Conservation (phyloP, 2,329 filamentous ascomycete genomes). For the Hortaea werneckii region DNA sequence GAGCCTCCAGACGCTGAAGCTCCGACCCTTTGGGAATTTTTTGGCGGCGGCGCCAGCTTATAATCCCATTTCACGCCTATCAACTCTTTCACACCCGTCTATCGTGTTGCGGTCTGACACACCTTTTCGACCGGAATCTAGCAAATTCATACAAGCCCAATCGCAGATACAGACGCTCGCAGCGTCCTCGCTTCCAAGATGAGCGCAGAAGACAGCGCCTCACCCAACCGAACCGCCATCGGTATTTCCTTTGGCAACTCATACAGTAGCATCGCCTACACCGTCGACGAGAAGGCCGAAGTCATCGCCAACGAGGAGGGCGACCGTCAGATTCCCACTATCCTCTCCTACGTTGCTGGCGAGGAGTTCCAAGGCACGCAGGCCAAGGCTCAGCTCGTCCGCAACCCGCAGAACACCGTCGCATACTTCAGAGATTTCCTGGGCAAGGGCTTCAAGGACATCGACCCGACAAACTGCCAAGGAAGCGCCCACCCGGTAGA, state of each 20-base stretch:
- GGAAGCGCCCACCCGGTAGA: constrained; percentile 84
- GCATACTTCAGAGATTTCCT: constrained; percentile 94
- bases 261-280: constrained; percentile 93
- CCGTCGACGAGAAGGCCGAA: constrained; percentile 76
- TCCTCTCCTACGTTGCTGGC: constrained; percentile 87
- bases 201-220: constrained; percentile 43
- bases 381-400: constrained; percentile 85
- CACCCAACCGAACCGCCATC: constrained; percentile 50
- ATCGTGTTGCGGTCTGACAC: too few species aligned
- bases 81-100: background rate
- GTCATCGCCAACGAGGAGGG: constrained; percentile 99
- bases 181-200: constrained; percentile 23
- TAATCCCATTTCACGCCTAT: background rate
- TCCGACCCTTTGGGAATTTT: background rate
- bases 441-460: constrained; percentile 86
- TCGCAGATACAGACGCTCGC: too few species aligned
- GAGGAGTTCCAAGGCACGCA: constrained; percentile 96
- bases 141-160: too few species aligned
- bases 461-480: constrained; percentile 92
- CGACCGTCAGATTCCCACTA: constrained; percentile 92
- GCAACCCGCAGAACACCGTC: constrained; percentile 87
- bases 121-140: too few species aligned
- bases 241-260: constrained; percentile 97
- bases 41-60: background rate
- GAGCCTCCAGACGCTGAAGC: too few species aligned